Conservation (phyloP, 2,329 filamentous ascomycete species). For the Monosporascus ibericus region DNA sequence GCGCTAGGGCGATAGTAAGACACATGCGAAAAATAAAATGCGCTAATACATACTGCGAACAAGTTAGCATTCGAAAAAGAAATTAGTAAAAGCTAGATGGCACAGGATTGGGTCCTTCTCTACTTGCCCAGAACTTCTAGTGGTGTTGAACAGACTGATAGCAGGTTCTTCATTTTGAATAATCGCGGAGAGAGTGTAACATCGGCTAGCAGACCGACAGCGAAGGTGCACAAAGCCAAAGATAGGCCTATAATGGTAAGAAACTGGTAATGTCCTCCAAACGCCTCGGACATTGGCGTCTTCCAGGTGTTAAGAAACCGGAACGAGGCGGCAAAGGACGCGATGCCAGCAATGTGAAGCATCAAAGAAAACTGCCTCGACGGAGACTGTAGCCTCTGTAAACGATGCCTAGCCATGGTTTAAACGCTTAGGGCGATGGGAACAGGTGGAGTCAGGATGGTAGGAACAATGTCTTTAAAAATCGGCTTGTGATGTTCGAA, state of each 20-base stretch:
- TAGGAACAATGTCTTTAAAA: background rate
- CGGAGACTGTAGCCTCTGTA: conserved; percentile 61
- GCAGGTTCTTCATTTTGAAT: conserved; percentile 61
- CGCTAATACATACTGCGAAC: too few species aligned
- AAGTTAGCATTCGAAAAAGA: too few species aligned
- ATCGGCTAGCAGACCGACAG: conserved; percentile 57
- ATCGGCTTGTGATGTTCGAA: background rate
- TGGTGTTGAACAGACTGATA: conserved; percentile 60
- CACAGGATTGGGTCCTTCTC: too few species aligned
- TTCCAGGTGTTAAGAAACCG: conserved; percentile 44
- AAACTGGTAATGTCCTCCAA: conserved; percentile 65
- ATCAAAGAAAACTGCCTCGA: conserved; percentile 56
- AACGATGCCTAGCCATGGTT: conserved; percentile 45
- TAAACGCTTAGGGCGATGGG: background rate
- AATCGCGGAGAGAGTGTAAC: conserved; percentile 50
- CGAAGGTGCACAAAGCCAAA: conserved; percentile 55
- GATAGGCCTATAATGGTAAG: conserved; percentile 68
- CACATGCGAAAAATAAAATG: too few species aligned
- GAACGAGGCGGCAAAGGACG: conserved; percentile 49
- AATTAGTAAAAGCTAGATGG: too few species aligned
- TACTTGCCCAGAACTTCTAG: conserved; percentile 51
- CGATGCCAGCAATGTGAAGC: conserved; percentile 50
- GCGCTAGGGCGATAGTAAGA: too few species aligned
- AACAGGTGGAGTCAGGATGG: background rate
- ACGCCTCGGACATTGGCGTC: conserved; percentile 48